A percentile compares a stretch with the other conserved stretches of the same genome.
Evolutionary conservation across 1,139 yeast species (phyloP).

Genomic region (Wickerhamiella pararugosa): DNA sequence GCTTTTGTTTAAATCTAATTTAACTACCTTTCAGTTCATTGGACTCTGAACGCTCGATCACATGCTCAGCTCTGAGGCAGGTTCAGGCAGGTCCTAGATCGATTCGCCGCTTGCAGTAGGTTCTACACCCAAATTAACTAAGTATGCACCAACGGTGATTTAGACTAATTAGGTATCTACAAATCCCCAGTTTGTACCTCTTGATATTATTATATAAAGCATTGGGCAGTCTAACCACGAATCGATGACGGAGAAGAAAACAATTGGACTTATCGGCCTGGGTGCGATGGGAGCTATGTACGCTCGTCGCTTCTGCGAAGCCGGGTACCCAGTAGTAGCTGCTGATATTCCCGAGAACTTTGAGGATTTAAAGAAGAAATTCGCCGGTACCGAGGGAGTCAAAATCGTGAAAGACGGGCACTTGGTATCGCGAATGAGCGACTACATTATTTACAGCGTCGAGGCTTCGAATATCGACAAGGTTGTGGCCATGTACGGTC

Average conservation of each 20-base stretch:
- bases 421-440: constrained; percentile 62
- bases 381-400: constrained; percentile 30
- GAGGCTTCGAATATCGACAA: constrained; percentile 54
- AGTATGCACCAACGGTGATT: no score
- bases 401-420: constrained; percentile 61
- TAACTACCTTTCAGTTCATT: no score
- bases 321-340: constrained; percentile 86
- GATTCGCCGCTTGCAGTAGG: no score
- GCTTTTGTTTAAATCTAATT: no score
- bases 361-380: constrained; percentile 33
- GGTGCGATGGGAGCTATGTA: constrained; percentile 95
- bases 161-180: background rate
- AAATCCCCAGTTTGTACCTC: background rate
- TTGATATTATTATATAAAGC: background rate
- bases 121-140: no score
- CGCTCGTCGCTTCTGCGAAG: constrained; percentile 59
- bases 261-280: constrained; percentile 80
- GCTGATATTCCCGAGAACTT: constrained; percentile 69
- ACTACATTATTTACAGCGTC: constrained; percentile 74
- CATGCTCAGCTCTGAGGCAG: no score
- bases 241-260: constrained; percentile 31
- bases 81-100: no score
- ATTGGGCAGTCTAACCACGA: constrained; percentile 11
- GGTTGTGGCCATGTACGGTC: constrained; percentile 65
- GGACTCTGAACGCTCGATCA: no score